These are phyloP conservation scores for Aethionema arabicum DNA, from an alignment of 345 rosid genomes.

Conservation along the genomic window DNA sequence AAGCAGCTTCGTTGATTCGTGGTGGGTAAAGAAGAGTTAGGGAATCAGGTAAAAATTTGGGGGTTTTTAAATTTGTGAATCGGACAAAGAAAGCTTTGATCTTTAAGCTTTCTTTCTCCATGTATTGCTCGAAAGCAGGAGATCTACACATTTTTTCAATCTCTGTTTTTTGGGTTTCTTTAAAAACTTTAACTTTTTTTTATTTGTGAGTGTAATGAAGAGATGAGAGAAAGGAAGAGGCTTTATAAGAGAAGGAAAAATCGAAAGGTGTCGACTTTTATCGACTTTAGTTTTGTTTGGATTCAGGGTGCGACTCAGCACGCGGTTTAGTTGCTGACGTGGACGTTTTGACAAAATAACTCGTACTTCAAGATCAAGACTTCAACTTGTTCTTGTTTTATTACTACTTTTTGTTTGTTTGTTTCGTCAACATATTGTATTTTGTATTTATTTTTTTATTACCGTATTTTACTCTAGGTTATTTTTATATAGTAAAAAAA, in stretches of 20 bases:
- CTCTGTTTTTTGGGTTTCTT: constrained; percentile 5
- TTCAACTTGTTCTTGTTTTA: not conserved
- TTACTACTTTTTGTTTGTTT: not conserved
- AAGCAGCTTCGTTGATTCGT: constrained; percentile 50
- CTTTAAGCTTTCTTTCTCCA: constrained; percentile 35
- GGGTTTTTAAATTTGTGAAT: constrained; percentile 39
- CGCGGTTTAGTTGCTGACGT: constrained; percentile 40
- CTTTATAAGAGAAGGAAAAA: constrained; percentile 24
- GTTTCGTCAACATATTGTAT: not conserved
- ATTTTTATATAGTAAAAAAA: too few relatives aligned
- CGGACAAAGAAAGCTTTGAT: constrained; percentile 63
- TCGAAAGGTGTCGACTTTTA: constrained; percentile 19
- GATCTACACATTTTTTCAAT: constrained; percentile 67
- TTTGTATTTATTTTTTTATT: constrained; percentile 9
- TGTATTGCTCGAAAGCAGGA: constrained; percentile 41
- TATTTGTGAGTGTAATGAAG: constrained; percentile 1
- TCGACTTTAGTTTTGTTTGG: constrained; percentile 27
- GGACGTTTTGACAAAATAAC: constrained; percentile 21
- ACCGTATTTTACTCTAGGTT: not conserved
- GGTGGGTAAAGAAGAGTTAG: constrained; percentile 75
- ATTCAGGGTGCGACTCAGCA: constrained; percentile 37
- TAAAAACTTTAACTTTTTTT: not conserved
- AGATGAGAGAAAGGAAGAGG: not conserved
- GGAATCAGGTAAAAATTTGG: constrained; percentile 43
- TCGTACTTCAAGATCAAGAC: not conserved